These are phyloP conservation scores for Globomyces sp. DNA, from an alignment of 371 early-diverging fungal species.

Conservation along the genomic window DNA sequence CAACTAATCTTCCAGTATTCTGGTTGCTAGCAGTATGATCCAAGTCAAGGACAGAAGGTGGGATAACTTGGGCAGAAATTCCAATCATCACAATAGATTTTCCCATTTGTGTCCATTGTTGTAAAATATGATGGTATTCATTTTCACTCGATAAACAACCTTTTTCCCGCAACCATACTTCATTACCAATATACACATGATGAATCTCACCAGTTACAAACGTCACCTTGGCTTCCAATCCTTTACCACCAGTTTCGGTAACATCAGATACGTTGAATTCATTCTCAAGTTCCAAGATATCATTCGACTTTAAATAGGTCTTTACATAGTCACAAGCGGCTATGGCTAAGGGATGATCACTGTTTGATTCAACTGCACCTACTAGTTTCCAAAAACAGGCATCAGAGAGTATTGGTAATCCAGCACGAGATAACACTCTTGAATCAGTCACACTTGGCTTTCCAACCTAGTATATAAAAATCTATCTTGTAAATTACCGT, in stretches of 20 bases:
- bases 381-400: slow-evolving; percentile 54
- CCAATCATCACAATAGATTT: slow-evolving; percentile 64
- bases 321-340: slow-evolving; percentile 67
- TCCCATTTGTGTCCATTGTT: slow-evolving; percentile 60
- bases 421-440: neutral
- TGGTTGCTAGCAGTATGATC: slow-evolving; percentile 47
- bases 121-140: neutral
- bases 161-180: slow-evolving; percentile 69
- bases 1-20: slow-evolving; percentile 47
- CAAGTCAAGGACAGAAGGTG: slow-evolving; percentile 40
- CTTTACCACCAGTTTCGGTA: slow-evolving; percentile 66
- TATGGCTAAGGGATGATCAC: slow-evolving; percentile 84
- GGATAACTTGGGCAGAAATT: slow-evolving; percentile 41
- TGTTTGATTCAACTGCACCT: slow-evolving; percentile 69
- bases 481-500: slow-evolving; percentile 43
- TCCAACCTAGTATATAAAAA: slow-evolving; percentile 43
- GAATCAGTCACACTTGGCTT: slow-evolving; percentile 66
- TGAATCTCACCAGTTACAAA: slow-evolving; percentile 33
- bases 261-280: slow-evolving; percentile 51
- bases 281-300: slow-evolving; percentile 21
- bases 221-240: slow-evolving; percentile 54
- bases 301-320: neutral
- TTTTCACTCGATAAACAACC: slow-evolving; percentile 46
- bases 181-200: slow-evolving; percentile 63
- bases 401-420: slow-evolving; percentile 30